Evolutionary conservation across 2,329 filamentous ascomycete species (phyloP).

Genomic region (Colletotrichum simmondsii): DNA sequence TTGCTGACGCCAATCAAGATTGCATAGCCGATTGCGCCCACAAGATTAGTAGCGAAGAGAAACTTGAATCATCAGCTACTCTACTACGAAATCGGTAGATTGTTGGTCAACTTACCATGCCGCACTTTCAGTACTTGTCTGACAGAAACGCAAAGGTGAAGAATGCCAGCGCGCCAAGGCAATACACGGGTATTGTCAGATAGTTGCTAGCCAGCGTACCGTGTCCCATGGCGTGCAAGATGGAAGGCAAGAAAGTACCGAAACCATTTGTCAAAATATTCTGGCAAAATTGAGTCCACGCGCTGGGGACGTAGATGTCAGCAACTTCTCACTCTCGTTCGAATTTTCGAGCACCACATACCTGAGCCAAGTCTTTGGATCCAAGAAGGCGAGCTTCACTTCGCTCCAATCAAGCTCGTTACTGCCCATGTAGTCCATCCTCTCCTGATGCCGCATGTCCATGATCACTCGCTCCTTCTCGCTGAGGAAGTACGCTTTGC

Average conservation of each 20-base stretch:
- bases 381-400: constrained; percentile 56
- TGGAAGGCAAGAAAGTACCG: constrained; percentile 66
- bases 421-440: constrained; percentile 58
- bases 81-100: too few relatives aligned
- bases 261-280: constrained; percentile 66
- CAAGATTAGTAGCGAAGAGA: constrained; percentile 68
- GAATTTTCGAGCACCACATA: constrained; percentile 32
- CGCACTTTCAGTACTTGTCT: constrained; percentile 47
- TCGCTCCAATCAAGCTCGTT: constrained; percentile 63
- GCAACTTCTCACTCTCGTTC: too few relatives aligned
- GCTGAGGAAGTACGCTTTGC: constrained; percentile 59
- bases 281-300: constrained; percentile 61
- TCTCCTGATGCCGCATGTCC: constrained; percentile 55
- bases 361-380: constrained; percentile 63
- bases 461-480: constrained; percentile 61
- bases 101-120: constrained; percentile 38
- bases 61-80: constrained; percentile 24
- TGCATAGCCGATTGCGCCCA: constrained; percentile 60
- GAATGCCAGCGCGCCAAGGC: constrained; percentile 58
- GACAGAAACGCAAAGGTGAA: constrained; percentile 57
- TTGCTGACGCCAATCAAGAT: constrained; percentile 58
- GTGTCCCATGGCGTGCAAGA: constrained; percentile 64
- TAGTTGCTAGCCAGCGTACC: constrained; percentile 61
- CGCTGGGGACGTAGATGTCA: constrained; percentile 31
- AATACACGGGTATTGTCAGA: constrained; percentile 66